Conservation (phyloP, 2,329 filamentous ascomycete genomes). For the Shiraia bambusicola region DNA sequence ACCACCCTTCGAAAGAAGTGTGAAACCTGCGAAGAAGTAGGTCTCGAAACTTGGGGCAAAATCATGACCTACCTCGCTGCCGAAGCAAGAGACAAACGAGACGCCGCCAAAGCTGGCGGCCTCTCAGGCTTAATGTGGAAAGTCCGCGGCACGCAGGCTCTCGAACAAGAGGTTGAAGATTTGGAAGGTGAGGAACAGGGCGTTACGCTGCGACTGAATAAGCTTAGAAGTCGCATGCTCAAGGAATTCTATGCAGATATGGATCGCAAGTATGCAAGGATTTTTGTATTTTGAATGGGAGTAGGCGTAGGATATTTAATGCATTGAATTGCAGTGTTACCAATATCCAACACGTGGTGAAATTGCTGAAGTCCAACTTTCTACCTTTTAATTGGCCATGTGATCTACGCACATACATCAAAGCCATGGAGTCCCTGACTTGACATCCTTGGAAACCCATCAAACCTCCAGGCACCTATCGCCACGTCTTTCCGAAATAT, state of each 20-base stretch:
- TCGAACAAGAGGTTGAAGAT: constrained; percentile 34
- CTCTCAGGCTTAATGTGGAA: constrained; percentile 29
- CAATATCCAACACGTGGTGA: too few relatives aligned
- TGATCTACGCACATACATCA: too few relatives aligned
- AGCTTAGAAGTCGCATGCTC: constrained; percentile 36
- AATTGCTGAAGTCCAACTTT: too few relatives aligned
- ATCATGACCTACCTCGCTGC: constrained; percentile 72
- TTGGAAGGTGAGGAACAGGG: constrained; percentile 41
- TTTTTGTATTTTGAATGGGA: constrained; percentile 35
- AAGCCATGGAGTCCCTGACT: too few relatives aligned
- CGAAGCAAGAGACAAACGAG: constrained; percentile 43
- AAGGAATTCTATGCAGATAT: constrained; percentile 39
- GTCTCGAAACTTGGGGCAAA: constrained; percentile 76
- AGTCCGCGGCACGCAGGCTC: constrained; percentile 24
- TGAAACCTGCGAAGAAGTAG: constrained; percentile 73
- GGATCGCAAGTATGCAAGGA: constrained; percentile 39
- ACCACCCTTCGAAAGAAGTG: constrained; percentile 61
- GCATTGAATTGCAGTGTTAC: too few relatives aligned
- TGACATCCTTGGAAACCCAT: too few relatives aligned
- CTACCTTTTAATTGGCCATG: too few relatives aligned
- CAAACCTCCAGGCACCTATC: too few relatives aligned
- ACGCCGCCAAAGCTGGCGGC: constrained; percentile 22
- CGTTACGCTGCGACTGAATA: constrained; percentile 36
- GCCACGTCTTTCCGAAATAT: too few relatives aligned
- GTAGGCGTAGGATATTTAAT: too few relatives aligned